Conservation (phyloP, 2,329 filamentous ascomycete species). For the Cercospora brassicicola region DNA sequence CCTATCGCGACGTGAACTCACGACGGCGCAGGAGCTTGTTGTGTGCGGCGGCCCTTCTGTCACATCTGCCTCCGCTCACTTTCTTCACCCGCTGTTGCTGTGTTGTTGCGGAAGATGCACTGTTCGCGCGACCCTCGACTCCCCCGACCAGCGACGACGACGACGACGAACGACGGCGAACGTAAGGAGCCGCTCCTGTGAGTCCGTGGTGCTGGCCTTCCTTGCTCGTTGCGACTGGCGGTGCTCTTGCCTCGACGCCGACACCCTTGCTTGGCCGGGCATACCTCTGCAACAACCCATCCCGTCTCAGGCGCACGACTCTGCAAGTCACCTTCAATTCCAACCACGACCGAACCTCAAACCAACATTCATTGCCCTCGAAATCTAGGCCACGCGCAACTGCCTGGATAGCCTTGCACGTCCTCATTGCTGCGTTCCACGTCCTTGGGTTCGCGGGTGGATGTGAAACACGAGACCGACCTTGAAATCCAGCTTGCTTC, state of each 20-base stretch:
- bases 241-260: not conserved
- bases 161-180: not conserved
- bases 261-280: slow-evolving; percentile 8
- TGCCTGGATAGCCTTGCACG: not conserved
- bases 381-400: not conserved
- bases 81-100: not conserved
- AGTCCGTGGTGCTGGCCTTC: not conserved
- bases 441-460: not conserved
- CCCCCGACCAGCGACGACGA: not conserved
- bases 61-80: slow-evolving; percentile 10
- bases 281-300: not conserved
- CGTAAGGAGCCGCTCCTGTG: not conserved
- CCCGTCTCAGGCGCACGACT: not conserved
- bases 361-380: slow-evolving; percentile 10
- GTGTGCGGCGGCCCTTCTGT: slow-evolving; percentile 12
- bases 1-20: slow-evolving; percentile 18
- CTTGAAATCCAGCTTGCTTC: not conserved
- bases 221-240: not conserved
- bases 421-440: not conserved
- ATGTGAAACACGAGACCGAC: slow-evolving; percentile 4
- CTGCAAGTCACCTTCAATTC: not conserved
- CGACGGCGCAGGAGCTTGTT: slow-evolving; percentile 19
- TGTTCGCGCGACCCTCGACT: not conserved
- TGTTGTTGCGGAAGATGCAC: not conserved
- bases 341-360: not conserved